Conservation (phyloP, 805 yeast species). For the Ogataea sp. region DNA sequence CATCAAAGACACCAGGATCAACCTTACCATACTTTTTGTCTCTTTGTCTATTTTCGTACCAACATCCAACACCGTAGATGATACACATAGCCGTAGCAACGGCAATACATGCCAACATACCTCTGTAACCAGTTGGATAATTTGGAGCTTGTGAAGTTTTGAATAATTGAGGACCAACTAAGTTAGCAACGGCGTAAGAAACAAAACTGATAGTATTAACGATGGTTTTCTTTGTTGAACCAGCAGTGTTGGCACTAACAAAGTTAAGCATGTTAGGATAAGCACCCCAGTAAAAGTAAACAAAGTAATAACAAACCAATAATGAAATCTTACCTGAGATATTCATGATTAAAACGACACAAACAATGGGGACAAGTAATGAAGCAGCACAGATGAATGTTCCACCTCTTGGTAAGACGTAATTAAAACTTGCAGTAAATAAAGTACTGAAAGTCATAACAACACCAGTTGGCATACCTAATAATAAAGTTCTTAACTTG, state of each 20-base stretch:
- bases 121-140: conserved; percentile 52
- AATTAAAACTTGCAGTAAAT: conserved; percentile 17
- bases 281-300: conserved; percentile 16
- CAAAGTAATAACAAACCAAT: conserved; percentile 10
- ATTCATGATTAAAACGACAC: conserved; percentile 12
- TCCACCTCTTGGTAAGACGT: conserved; percentile 7
- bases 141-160: conserved; percentile 41
- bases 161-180: conserved; percentile 61
- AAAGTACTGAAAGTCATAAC: conserved; percentile 9
- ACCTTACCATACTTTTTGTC: conserved; percentile 26
- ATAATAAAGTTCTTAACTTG: conserved; percentile 9
- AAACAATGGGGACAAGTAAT: conserved; percentile 8
- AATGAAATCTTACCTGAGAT: conserved; percentile 4
- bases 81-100: conserved; percentile 10
- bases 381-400: conserved; percentile 7
- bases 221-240: conserved; percentile 47
- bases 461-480: conserved; percentile 16
- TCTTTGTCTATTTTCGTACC: conserved; percentile 40
- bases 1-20: conserved; percentile 14
- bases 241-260: conserved; percentile 45
- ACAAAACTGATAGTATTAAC: conserved; percentile 47
- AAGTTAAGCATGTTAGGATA: conserved; percentile 19
- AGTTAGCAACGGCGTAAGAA: conserved; percentile 47
- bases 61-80: not conserved
- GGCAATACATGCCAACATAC: conserved; percentile 27